phyloP scores from a whole-genome alignment of 2,329 filamentous ascomycete genomes.

The Triangularia setosa region DNA sequence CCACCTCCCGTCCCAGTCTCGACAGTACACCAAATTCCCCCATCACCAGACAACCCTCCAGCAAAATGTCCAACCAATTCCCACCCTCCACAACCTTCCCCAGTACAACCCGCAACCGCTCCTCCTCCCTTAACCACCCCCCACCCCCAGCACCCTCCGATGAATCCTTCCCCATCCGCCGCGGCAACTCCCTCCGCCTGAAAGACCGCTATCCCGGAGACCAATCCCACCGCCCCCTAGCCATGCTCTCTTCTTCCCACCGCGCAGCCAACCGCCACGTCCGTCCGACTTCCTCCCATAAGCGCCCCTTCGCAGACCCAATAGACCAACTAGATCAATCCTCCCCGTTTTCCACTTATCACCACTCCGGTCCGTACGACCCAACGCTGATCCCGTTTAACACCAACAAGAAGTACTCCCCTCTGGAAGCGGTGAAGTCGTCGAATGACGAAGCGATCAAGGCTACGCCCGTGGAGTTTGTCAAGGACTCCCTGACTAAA shows the following conservation, averaged over 20 bases:
- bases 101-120: background rate
- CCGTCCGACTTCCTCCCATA: conserved; percentile 62
- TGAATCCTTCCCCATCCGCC: conserved; percentile 19
- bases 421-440: conserved; percentile 69
- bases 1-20: conserved; percentile 17
- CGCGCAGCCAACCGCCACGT: conserved; percentile 59
- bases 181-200: conserved; percentile 43
- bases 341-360: conserved; percentile 52
- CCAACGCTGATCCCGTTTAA: conserved; percentile 75
- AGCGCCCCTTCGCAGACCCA: conserved; percentile 60
- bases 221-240: conserved; percentile 62
- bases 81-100: background rate
- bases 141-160: background rate
- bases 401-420: conserved; percentile 56
- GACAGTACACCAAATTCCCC: background rate
- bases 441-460: conserved; percentile 73
- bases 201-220: conserved; percentile 59
- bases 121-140: background rate
- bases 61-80: background rate
- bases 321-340: conserved; percentile 71
- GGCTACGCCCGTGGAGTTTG: conserved; percentile 75
- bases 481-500: conserved; percentile 66
- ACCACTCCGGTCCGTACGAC: conserved; percentile 89
- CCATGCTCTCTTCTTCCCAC: conserved; percentile 59
- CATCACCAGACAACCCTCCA: background rate